A percentile compares a stretch with the other conserved stretches of the same genome.
Evolutionary conservation across 345 rosid genomes (phyloP).

Genomic region (Kandelia obovata): DNA sequence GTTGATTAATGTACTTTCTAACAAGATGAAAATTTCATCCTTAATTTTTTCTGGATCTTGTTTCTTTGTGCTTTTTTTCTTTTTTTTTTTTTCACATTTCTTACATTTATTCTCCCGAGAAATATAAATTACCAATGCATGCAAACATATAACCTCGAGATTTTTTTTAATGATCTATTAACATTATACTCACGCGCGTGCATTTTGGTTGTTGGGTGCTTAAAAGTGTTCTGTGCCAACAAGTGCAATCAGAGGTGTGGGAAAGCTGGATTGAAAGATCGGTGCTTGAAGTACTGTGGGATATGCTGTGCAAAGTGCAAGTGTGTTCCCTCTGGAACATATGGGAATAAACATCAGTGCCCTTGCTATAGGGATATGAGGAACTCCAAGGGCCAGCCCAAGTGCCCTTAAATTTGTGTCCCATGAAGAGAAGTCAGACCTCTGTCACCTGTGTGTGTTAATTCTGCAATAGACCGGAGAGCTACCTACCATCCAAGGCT

Average conservation of each 20-base stretch:
- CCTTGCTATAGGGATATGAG: constrained; percentile 31
- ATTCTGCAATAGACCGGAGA: not conserved
- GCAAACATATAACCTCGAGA: too few relatives aligned
- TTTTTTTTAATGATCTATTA: too few relatives aligned
- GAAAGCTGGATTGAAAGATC: constrained; percentile 53
- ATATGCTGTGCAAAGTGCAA: constrained; percentile 75
- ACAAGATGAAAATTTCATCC: too few relatives aligned
- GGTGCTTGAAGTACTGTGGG: constrained; percentile 78
- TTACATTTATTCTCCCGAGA: not conserved
- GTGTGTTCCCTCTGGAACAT: constrained; percentile 82
- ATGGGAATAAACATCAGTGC: constrained; percentile 32
- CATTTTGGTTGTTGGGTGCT: not conserved
- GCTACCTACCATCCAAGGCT: not conserved
- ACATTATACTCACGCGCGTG: not conserved
- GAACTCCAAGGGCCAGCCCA: constrained; percentile 33
- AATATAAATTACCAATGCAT: not conserved
- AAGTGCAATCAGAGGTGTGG: constrained; percentile 66
- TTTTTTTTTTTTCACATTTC: not conserved
- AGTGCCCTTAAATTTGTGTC: constrained; percentile 19
- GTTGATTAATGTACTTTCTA: too few relatives aligned
- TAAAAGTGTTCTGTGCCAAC: constrained; percentile 6
- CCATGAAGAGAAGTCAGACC: not conserved
- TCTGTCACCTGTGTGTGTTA: not conserved
- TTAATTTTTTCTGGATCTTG: too few relatives aligned
- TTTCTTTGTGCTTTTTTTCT: not conserved